Conservation (phyloP, 352 stramenopile genomes). For the Globisporangium cylindrosporum region DNA sequence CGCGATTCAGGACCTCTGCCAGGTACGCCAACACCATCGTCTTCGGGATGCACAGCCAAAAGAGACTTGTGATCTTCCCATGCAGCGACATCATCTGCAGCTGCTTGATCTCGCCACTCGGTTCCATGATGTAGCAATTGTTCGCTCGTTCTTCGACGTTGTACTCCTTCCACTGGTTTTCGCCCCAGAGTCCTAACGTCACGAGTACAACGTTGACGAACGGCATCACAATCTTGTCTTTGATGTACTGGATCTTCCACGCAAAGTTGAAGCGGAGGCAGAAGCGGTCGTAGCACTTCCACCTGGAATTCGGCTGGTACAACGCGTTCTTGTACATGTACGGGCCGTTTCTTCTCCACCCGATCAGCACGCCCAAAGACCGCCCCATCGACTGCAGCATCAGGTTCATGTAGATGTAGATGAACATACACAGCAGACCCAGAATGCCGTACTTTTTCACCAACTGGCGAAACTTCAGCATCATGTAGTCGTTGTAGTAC, state of each 20-base stretch:
- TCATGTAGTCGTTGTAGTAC: slow-evolving; percentile 44
- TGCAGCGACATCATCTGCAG: slow-evolving; percentile 72
- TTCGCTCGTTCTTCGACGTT: slow-evolving; percentile 61
- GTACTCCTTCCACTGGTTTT: slow-evolving; percentile 46
- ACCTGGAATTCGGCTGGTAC: slow-evolving; percentile 24
- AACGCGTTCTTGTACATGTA: slow-evolving; percentile 50
- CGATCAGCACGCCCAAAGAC: slow-evolving; percentile 33
- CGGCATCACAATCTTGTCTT: slow-evolving; percentile 56
- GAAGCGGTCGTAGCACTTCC: slow-evolving; percentile 37
- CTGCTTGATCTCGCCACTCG: slow-evolving; percentile 53
- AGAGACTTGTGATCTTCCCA: slow-evolving; percentile 58
- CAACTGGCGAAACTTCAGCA: slow-evolving; percentile 26
- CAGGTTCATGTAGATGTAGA: slow-evolving; percentile 48
- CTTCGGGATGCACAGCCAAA: slow-evolving; percentile 57
- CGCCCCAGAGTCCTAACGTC: slow-evolving; percentile 45
- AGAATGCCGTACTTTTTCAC: slow-evolving; percentile 43
- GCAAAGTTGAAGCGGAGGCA: slow-evolving; percentile 52
- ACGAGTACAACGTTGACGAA: slow-evolving; percentile 45
- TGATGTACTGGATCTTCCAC: slow-evolving; percentile 62
- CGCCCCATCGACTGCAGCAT: slow-evolving; percentile 51
- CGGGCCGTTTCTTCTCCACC: slow-evolving; percentile 27
- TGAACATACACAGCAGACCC: slow-evolving; percentile 36
- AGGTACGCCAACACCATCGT: slow-evolving; percentile 48
- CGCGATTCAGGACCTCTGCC: slow-evolving; percentile 52
- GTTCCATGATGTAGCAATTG: slow-evolving; percentile 54